Evolutionary conservation across 2,329 filamentous ascomycete genomes (phyloP).

Genomic region (Raffaelea ambrosiae): DNA sequence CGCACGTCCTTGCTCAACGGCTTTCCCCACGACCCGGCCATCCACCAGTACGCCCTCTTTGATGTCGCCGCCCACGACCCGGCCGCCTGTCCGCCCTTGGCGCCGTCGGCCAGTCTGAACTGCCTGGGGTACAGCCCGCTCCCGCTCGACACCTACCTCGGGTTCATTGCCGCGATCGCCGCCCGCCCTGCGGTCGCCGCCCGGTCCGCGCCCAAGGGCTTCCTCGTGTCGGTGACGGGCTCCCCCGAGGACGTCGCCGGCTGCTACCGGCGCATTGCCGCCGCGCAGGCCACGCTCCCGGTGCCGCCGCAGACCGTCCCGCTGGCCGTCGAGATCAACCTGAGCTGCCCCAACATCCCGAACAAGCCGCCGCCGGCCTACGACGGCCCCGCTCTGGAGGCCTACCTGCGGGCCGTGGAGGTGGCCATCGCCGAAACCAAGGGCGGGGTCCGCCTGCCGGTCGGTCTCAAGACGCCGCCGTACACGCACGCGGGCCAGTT

Average conservation of each 20-base stretch:
- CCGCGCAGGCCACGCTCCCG: constrained; percentile 24
- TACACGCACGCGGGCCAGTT: constrained; percentile 67
- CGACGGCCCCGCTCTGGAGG: constrained; percentile 35
- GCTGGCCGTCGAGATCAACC: constrained; percentile 67
- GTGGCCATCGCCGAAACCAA: background rate
- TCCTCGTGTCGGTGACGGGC: constrained; percentile 67
- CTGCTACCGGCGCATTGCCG: constrained; percentile 45
- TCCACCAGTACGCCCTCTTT: constrained; percentile 63
- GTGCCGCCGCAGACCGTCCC: constrained; percentile 22
- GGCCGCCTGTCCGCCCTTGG: constrained; percentile 5
- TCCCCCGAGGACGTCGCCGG: constrained; percentile 43
- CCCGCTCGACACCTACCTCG: constrained; percentile 49
- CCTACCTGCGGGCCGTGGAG: constrained; percentile 44
- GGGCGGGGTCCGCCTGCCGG: constrained; percentile 20
- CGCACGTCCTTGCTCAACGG: constrained; percentile 58
- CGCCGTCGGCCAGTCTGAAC: constrained; percentile 46
- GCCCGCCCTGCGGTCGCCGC: constrained; percentile 1
- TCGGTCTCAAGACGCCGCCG: constrained; percentile 67
- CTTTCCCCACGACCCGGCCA: constrained; percentile 50
- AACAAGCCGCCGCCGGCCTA: constrained; percentile 64
- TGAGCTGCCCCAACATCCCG: constrained; percentile 70
- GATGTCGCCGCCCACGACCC: constrained; percentile 23
- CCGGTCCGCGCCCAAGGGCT: constrained; percentile 36
- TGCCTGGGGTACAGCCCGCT: constrained; percentile 67
- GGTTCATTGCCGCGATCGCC: constrained; percentile 41